Evolutionary conservation across 371 early-diverging fungal species (phyloP).

Genomic region (Entomophthora muscae): DNA sequence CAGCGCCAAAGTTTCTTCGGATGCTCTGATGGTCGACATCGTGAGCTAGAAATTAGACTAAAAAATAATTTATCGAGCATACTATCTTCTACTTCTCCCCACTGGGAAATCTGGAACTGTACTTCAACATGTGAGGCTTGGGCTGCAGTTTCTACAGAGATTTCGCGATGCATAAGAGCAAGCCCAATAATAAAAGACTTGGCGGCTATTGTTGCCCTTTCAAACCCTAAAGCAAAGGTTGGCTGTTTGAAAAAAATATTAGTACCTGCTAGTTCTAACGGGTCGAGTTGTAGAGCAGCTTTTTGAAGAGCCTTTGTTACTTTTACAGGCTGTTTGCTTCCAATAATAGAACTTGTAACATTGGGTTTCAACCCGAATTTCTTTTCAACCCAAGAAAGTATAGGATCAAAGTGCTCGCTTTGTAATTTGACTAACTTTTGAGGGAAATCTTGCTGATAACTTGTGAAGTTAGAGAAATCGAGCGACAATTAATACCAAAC

Average conservation of each 20-base stretch:
- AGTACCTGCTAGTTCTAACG: constrained; percentile 43
- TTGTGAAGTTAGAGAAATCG: constrained; percentile 7
- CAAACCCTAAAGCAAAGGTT: constrained; percentile 48
- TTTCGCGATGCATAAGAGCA: constrained; percentile 48
- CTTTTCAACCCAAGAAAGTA: constrained; percentile 57
- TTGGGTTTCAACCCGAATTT: constrained; percentile 45
- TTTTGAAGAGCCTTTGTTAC: constrained; percentile 33
- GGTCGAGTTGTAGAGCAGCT: constrained; percentile 30
- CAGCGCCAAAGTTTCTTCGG: background rate
- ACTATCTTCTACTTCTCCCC: constrained; percentile 85
- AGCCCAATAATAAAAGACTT: constrained; percentile 82
- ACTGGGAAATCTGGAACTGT: constrained; percentile 65
- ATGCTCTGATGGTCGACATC: background rate
- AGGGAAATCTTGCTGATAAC: constrained; percentile 63
- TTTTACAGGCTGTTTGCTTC: constrained; percentile 37
- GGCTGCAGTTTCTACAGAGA: constrained; percentile 63
- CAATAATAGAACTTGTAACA: constrained; percentile 52
- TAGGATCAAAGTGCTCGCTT: constrained; percentile 56
- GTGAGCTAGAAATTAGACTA: background rate
- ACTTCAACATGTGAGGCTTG: constrained; percentile 73
- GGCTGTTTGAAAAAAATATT: background rate
- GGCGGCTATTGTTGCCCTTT: constrained; percentile 65
- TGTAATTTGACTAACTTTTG: constrained; percentile 59
- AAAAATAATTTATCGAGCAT: constrained; percentile 5
- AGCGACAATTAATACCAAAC: constrained; percentile 29